Evolutionary conservation across 78 protist genomes (phyloP), one percentile per base, ranked within the genome.

Genomic region (Cavenderia fasciculata): DNA sequence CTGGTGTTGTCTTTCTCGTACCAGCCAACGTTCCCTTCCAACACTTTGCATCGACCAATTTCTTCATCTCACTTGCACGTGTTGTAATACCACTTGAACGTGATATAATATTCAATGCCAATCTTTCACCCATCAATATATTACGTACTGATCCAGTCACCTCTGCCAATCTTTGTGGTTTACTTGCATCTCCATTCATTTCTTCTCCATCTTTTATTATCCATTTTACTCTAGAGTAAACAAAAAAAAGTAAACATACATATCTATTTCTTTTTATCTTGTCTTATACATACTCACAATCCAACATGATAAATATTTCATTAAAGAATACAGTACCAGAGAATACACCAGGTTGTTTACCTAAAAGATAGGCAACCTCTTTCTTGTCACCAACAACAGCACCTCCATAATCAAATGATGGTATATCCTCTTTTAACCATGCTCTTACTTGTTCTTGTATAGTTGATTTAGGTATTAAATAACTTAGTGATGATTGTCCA

Each of bases 1-100:
- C 98, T 0, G 99, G 99, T 2, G 99, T 96, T 19, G 99, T 97
- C 74, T 97, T 97, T 46, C 99, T 77, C 0, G 99, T 97, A 16
- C 97, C 99, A 0, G 99, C 98, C 0, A 97, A 65, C 38, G 33
- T 43, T 33, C 98, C 98, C 0, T 23, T 14, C 85, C 79, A 94
- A 1, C 59, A 46, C 18, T n/a, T 66, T 1, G 25, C 18, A 34
- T 68, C 85, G 0, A 65, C 69, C 0, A 59, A 29, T 14, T 38
- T 16, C 16, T 31, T 27, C 27, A 59, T 33, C 2, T 23, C 47
- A 2, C 0, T 4, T 10, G 92, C 89, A 19, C 61, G 27, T 0
- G 97, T 95, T 2, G 98, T 98, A 10, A 97, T 87, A 23, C 97
- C 97, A 38, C 86, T 49, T 21, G 94, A 62, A 14, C 99, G 91